Evolutionary conservation across 805 yeast species (phyloP).

Genomic region (Saccharomycopsis sp.): DNA sequence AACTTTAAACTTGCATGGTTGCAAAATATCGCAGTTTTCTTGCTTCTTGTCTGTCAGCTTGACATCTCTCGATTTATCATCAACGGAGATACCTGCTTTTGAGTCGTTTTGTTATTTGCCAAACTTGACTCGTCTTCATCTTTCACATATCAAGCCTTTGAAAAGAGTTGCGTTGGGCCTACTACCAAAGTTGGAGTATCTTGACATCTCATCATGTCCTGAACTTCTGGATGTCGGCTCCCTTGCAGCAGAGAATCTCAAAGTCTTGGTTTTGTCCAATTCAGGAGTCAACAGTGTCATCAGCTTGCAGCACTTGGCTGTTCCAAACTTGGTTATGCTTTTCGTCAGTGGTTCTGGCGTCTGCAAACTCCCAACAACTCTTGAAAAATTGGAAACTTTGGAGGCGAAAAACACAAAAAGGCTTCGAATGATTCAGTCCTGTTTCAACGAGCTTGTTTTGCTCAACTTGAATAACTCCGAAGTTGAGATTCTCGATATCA

Average conservation of each 20-base stretch:
- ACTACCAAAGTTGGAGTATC: neutral
- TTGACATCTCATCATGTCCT: neutral
- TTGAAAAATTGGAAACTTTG: neutral
- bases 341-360: neutral
- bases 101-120: slow-evolving; percentile 4
- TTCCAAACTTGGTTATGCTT: neutral
- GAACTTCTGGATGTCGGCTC: neutral
- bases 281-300: neutral
- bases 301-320: neutral
- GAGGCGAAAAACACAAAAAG: neutral
- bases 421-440: neutral
- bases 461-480: neutral
- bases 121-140: neutral
- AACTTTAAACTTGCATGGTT: neutral
- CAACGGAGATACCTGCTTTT: neutral
- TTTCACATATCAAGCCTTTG: neutral
- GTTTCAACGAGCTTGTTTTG: neutral
- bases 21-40: no score
- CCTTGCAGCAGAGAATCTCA: neutral
- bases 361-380: neutral
- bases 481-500: neutral
- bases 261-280: neutral
- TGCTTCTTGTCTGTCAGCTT: no score
- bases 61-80: neutral
- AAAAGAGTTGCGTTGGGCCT: neutral